Evolutionary conservation across 495 filamentous ascomycete species (phyloP).

Genomic region (Letharia columbiana): DNA sequence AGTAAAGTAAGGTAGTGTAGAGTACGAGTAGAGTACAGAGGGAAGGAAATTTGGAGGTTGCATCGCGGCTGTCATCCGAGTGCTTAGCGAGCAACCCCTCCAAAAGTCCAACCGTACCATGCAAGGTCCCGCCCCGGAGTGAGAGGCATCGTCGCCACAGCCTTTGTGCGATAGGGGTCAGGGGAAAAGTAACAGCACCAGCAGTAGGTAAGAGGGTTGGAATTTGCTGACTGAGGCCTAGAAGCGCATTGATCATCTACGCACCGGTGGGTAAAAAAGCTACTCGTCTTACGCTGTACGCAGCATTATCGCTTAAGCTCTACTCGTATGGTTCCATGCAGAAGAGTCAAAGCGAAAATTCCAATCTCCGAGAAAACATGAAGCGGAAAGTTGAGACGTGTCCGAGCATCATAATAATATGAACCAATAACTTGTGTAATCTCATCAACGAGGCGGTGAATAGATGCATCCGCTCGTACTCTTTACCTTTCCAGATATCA

Average conservation of each 20-base stretch:
- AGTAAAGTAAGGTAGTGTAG: too few species aligned
- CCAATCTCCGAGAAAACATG: too few species aligned
- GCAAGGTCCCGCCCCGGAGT: neutral
- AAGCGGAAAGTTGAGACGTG: too few species aligned
- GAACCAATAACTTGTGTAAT: too few species aligned
- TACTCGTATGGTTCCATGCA: neutral
- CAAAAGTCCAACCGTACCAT: constrained; percentile 1
- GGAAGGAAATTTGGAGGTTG: neutral
- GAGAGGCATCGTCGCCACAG: neutral
- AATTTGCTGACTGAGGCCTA: neutral
- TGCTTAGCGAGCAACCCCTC: neutral
- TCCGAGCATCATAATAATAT: too few species aligned
- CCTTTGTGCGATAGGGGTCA: neutral
- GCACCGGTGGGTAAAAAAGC: neutral
- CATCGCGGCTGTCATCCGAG: constrained; percentile 1
- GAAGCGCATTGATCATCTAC: neutral
- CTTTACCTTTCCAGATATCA: too few species aligned
- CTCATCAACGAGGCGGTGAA: too few species aligned
- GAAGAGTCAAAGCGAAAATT: neutral
- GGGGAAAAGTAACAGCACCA: neutral
- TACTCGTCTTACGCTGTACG: too few species aligned
- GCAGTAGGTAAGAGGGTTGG: neutral
- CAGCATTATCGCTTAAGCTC: too few species aligned
- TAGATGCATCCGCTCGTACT: too few species aligned
- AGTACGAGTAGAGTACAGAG: neutral